A percentile compares a stretch with the other conserved stretches of the same genome.
Evolutionary conservation across 345 rosid species (phyloP).

Genomic region (Citropsis articulata): DNA sequence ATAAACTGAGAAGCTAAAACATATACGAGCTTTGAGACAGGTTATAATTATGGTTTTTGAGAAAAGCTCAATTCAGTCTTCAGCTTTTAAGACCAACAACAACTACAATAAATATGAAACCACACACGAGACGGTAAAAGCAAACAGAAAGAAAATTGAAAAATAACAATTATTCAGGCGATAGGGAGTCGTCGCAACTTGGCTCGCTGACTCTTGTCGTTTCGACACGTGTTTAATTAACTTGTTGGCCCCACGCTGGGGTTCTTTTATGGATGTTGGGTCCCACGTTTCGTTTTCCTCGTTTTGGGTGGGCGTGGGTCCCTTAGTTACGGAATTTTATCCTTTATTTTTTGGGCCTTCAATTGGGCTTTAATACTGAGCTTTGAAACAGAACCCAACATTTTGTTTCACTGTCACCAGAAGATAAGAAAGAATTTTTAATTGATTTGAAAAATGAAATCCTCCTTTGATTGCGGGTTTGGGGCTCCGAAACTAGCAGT

Average conservation of each 20-base stretch:
- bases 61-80: not conserved
- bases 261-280: not conserved
- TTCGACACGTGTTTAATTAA: not conserved
- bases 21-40: not conserved
- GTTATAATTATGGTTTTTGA: not conserved
- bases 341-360: not conserved
- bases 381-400: no score
- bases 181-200: not conserved
- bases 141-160: not conserved
- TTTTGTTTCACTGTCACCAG: no score
- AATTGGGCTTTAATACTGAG: not conserved
- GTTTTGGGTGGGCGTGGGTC: not conserved
- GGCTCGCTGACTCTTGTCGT: not conserved
- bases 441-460: no score
- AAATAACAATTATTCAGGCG: not conserved
- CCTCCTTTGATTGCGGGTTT: no score
- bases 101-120: not conserved
- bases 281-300: not conserved
- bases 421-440: no score
- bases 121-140: not conserved
- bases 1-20: constrained; percentile 12
- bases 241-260: not conserved
- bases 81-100: not conserved
- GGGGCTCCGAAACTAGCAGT: no score
- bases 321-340: not conserved